A percentile compares a stretch with the other conserved stretches of the same genome.
phyloP scores from a whole-genome alignment of 2,329 filamentous ascomycete genomes.

The Sporothrix dimorphospora region DNA sequence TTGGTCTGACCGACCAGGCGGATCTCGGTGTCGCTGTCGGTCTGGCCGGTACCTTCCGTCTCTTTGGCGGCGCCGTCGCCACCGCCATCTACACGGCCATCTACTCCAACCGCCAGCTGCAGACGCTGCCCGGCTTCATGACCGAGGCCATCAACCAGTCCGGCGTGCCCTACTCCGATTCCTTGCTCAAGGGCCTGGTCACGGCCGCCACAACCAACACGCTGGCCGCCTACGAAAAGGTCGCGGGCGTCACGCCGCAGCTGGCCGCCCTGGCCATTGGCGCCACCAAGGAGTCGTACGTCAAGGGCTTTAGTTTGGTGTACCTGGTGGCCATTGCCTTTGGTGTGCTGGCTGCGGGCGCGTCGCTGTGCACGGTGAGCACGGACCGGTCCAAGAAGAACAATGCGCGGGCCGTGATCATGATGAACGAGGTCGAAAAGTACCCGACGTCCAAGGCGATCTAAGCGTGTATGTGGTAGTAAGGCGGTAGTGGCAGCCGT shows the following conservation, averaged over 20 bases:
- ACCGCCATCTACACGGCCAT: conserved; percentile 46
- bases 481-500: neutral
- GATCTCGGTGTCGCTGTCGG: conserved; percentile 46
- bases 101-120: conserved; percentile 39
- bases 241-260: conserved; percentile 38
- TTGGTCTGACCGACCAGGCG: conserved; percentile 42
- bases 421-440: conserved; percentile 36
- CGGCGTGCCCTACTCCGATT: conserved; percentile 33
- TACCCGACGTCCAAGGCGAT: conserved; percentile 5
- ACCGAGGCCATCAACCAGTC: conserved; percentile 32
- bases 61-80: conserved; percentile 44
- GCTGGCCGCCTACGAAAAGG: conserved; percentile 40
- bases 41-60: conserved; percentile 44
- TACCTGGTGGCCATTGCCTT: conserved; percentile 43
- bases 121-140: conserved; percentile 36
- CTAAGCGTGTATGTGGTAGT: neutral
- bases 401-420: conserved; percentile 36
- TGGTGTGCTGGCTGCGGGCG: conserved; percentile 38
- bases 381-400: conserved; percentile 42
- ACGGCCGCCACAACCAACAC: conserved; percentile 41
- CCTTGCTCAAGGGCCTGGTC: conserved; percentile 35
- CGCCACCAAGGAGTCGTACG: conserved; percentile 42
- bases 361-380: conserved; percentile 39
- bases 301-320: conserved; percentile 42
- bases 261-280: conserved; percentile 37